A percentile compares a stretch with the other conserved stretches of the same genome.
Evolutionary conservation across 345 rosid genomes (phyloP).

Genomic region (Citrus hindsii): DNA sequence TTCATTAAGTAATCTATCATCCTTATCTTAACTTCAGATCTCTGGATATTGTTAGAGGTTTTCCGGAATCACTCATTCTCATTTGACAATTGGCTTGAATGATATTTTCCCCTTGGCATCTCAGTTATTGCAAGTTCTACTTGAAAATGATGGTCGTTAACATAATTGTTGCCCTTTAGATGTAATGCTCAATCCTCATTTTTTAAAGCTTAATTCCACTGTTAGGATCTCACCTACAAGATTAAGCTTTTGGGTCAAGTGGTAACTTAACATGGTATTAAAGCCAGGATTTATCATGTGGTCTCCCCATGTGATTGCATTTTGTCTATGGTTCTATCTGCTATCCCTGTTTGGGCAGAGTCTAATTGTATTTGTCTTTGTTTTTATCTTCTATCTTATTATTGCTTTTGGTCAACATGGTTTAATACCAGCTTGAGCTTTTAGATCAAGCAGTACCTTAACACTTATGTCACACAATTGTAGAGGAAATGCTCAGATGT

Average conservation of each 20-base stretch:
- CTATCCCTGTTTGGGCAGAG: background rate
- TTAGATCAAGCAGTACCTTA: too few relatives aligned
- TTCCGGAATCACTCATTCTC: background rate
- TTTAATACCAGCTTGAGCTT: background rate
- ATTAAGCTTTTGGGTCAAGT: background rate
- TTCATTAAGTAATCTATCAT: background rate
- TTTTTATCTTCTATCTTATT: background rate
- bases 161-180: background rate
- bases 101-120: background rate
- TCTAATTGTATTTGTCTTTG: background rate
- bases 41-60: background rate
- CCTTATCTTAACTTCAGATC: background rate
- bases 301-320: background rate
- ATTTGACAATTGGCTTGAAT: background rate
- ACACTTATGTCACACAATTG: slow-evolving; percentile 9
- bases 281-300: background rate
- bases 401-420: background rate
- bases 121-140: background rate
- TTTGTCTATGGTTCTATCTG: background rate
- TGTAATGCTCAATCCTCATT: background rate
- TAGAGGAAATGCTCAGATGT: slow-evolving; percentile 74
- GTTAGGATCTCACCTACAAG: background rate
- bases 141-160: background rate
- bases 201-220: background rate
- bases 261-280: background rate